Evolutionary conservation across 2,329 filamentous ascomycete species (phyloP), one percentile per base, ranked within the genome.

Genomic region (Leptographium lundbergii): DNA sequence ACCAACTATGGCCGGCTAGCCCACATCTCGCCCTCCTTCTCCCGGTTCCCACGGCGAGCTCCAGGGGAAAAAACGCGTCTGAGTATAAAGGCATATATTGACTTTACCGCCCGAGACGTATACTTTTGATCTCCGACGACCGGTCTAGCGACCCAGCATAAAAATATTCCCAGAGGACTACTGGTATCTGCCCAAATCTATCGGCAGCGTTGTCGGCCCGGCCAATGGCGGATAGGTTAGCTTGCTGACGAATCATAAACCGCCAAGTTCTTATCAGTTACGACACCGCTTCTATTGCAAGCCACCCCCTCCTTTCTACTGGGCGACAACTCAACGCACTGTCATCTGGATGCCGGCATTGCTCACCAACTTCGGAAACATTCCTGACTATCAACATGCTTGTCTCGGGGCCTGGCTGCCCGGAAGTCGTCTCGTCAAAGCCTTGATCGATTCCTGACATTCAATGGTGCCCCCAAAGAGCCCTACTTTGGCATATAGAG

Each of bases 401-500:
- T 25, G 39, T 36, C 22, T 22, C 42, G 7, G 51, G 36, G 27
- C 19, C 39, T 36, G 50, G 11, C 27, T 54, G 54, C 29, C 25
- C 27, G 22, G 19, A 54, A 47, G 54, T 56, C 32, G 55, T 51
- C 29, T 34, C 51, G 36, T 29, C 39, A 14, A 25, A 50, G 5
- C 34, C 42, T 19, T 42, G 19, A 56, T 34, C 24, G 9, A 6
- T 27, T 11, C 14, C 11, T 25, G n/a, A 22, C 50, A 27, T 39
- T 54, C 54, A 50, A 57, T 57, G 54, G 54, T 59, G 54, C 55
- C 58, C 1, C 55, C 58, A 10, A 60, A 57, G 58, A 57, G 54
- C 22, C 55, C 54, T 11, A 45, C 11, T 14, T 17, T 25, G 9
- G 58, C 50, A 57, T 56, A 56, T 42, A 53, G 58, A 60, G 58